Evolutionary conservation across 176 grass and related monocot genomes (phyloP), one percentile per base, ranked within the genome.

Genomic region (Rhynchospora tenuis): DNA sequence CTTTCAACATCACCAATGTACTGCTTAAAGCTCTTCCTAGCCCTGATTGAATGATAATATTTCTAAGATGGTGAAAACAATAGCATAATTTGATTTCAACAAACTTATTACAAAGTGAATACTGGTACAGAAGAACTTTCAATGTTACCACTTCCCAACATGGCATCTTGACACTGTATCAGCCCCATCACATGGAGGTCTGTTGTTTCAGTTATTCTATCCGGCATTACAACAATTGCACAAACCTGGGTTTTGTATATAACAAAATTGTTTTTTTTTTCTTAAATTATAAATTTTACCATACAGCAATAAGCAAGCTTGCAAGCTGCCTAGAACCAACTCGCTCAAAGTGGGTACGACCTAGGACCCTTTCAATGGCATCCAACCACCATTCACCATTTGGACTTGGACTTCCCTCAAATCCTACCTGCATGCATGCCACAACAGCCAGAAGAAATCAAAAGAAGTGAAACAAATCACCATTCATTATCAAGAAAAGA

Each of bases 361-460:
- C 85, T 74, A 97, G 89, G 61, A 92, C 69, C 29, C 90, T 88
- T 59, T 85, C 92, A 87, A 94, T 94, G 51, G 74, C 88, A 87
- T 92, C 94, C 88, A 94, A 89, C 94, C 94, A 97, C 94, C 92
- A 97, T 47, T 92, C 88, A 26, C 94, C 94, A 64, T 97, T 97
- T 72, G 88, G 88, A 69, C 94, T 97, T 60, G 90, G 88, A 89
- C 88, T 97, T 86, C 94, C 94, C 80, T 94, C 94, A 46, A 97
- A 78, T 33, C 94, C 94, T 31, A 97, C 94, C 94, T 97, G 89
- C 82, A 91, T 76, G 7, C 47, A 47, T 63, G 33, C 61, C 42
- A 84, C 73, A 81, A 77, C 50, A 88, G 46, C 13, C 82, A 85
- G 24, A 52, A 82, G 87, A 84, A 89, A 80, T 59, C 33, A 48